phyloP scores from a whole-genome alignment of 1,284 basidiomycete species.

The Puccinia horiana region DNA sequence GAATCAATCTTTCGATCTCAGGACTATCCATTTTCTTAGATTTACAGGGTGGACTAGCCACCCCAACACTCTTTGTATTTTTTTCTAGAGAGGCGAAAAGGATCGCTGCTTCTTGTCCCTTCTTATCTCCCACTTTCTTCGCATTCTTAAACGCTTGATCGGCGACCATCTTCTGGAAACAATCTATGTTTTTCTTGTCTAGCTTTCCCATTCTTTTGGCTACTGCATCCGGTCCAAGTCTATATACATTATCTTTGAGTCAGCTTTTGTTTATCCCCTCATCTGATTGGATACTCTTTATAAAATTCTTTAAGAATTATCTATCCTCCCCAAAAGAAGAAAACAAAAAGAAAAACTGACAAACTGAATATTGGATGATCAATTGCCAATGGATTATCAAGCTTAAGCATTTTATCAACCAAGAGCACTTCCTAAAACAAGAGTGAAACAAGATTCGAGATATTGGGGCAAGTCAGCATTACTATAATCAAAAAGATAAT shows the following conservation, averaged over 20 bases:
- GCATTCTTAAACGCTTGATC: constrained; percentile 54
- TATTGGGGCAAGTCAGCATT: neutral
- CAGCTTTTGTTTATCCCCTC: neutral
- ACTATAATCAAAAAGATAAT: too few species aligned
- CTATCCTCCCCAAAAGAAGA: too few species aligned
- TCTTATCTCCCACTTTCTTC: constrained; percentile 66
- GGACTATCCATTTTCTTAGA: constrained; percentile 8
- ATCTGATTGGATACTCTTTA: neutral
- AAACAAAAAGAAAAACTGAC: neutral
- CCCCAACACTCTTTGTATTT: constrained; percentile 67
- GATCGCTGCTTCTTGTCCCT: constrained; percentile 67
- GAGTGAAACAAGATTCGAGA: neutral
- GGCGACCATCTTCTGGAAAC: constrained; percentile 31
- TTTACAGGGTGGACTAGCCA: constrained; percentile 5
- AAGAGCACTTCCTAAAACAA: neutral
- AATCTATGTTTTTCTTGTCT: constrained; percentile 7
- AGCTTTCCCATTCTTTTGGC: constrained; percentile 13
- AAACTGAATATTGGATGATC: constrained; percentile 30
- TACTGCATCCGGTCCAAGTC: constrained; percentile 10
- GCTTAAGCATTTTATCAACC: constrained; percentile 14
- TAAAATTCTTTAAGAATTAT: too few species aligned
- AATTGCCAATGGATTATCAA: constrained; percentile 8
- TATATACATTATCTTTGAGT: neutral
- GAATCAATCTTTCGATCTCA: constrained; percentile 26
- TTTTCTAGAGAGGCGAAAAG: constrained; percentile 70